Conservation (phyloP, 2,329 filamentous ascomycete species). For the Calonectria naviculata region DNA sequence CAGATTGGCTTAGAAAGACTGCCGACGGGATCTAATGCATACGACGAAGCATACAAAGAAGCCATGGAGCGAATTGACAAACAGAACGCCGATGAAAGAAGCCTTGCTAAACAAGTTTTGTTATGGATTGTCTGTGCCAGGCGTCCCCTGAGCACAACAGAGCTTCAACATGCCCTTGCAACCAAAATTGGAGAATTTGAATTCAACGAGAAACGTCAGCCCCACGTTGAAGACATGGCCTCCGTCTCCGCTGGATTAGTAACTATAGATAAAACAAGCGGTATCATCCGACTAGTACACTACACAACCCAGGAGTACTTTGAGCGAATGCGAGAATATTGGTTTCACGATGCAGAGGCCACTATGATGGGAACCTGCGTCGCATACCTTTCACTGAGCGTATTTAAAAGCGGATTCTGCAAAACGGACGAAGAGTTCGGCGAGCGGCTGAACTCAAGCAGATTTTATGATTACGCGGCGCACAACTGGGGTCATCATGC, state of each 20-base stretch:
- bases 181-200: neutral
- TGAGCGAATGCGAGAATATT: neutral
- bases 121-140: neutral
- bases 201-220: neutral
- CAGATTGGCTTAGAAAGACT: too few relatives aligned
- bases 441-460: conserved; percentile 32
- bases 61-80: neutral
- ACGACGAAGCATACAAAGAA: neutral
- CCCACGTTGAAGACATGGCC: neutral
- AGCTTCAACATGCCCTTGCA: neutral
- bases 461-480: conserved; percentile 46
- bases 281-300: neutral
- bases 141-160: neutral
- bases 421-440: conserved; percentile 31
- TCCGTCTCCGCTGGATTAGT: neutral
- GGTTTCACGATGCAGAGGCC: neutral
- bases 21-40: too few relatives aligned
- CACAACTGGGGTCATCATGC: conserved; percentile 49
- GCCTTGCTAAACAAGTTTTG: neutral
- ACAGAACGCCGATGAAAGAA: neutral
- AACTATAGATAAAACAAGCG: neutral
- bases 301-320: neutral
- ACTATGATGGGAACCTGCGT: neutral
- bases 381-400: conserved; percentile 25
- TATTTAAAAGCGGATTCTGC: conserved; percentile 26